Conservation (phyloP, 345 rosid species). For the Nephelium lappaceum region DNA sequence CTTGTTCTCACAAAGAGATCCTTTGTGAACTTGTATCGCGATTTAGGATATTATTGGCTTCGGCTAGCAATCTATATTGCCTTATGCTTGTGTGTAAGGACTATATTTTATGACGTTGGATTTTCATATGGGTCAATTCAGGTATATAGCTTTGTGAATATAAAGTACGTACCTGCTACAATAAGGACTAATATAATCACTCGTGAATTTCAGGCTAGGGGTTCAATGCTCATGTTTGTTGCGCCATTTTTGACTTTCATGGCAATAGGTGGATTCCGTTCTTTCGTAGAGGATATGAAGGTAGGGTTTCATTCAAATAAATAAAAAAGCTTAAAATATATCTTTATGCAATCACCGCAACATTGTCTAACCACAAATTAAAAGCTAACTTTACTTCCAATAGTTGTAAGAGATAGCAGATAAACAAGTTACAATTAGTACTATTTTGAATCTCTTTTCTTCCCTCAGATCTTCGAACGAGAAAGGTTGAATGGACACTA, state of each 20-base stretch:
- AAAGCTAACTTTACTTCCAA: too few relatives aligned
- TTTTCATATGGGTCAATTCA: slow-evolving; percentile 50
- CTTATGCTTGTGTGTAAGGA: slow-evolving; percentile 51
- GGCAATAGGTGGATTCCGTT: slow-evolving; percentile 62
- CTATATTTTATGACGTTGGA: slow-evolving; percentile 43
- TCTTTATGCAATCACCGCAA: neutral
- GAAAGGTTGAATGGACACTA: slow-evolving; percentile 65
- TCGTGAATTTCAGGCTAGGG: slow-evolving; percentile 40
- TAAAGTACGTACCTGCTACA: neutral
- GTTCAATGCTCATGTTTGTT: slow-evolving; percentile 49
- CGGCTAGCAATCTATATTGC: slow-evolving; percentile 55
- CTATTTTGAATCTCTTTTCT: neutral
- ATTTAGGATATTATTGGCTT: slow-evolving; percentile 67
- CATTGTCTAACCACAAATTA: too few relatives aligned
- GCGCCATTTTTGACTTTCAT: slow-evolving; percentile 53
- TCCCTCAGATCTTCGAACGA: slow-evolving; percentile 40
- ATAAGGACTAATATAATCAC: too few relatives aligned
- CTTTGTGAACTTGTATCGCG: slow-evolving; percentile 61
- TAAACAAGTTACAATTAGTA: neutral
- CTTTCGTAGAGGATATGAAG: slow-evolving; percentile 60
- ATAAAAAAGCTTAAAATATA: neutral
- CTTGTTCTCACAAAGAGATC: slow-evolving; percentile 49
- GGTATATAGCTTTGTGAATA: slow-evolving; percentile 28
- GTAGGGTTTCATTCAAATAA: slow-evolving; percentile 13
- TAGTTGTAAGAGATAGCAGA: too few relatives aligned